phyloP scores from a whole-genome alignment of 768 basidiomycete genomes.

The Tylopilus rubrobrunneus region DNA sequence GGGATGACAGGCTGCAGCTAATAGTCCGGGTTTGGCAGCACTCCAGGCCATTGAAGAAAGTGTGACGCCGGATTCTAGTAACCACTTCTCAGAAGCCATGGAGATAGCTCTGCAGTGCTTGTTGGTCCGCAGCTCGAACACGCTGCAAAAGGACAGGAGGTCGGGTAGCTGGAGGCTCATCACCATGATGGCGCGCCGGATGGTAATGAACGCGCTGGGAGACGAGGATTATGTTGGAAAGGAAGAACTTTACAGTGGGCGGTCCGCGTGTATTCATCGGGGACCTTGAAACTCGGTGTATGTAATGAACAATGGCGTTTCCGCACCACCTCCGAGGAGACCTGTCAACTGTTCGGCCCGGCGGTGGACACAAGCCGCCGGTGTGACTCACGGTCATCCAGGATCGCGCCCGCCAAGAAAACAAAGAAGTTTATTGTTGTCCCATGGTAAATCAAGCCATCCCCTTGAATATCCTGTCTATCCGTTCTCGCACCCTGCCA shows the following conservation, averaged over 20 bases:
- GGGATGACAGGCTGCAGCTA: constrained; percentile 59
- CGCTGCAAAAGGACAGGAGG: constrained; percentile 21
- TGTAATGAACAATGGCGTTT: constrained; percentile 14
- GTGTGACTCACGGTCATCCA: too few relatives aligned
- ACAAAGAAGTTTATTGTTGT: too few relatives aligned
- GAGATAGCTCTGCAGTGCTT: constrained; percentile 28
- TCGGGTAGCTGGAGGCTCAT: constrained; percentile 31
- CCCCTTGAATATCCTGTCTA: constrained; percentile 20
- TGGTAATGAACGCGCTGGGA: background rate
- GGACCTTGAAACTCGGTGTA: constrained; percentile 5
- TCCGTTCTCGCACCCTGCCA: constrained; percentile 16
- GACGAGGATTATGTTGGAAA: constrained; percentile 3
- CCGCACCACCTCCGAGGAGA: constrained; percentile 21
- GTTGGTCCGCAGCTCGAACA: constrained; percentile 27
- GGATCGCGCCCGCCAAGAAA: too few relatives aligned
- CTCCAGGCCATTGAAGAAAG: constrained; percentile 23
- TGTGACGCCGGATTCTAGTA: constrained; percentile 18
- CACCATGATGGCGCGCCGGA: constrained; percentile 8
- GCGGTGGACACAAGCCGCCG: background rate
- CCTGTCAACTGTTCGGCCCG: background rate
- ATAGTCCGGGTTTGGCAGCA: constrained; percentile 42
- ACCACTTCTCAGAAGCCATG: constrained; percentile 28
- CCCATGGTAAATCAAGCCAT: constrained; percentile 2
- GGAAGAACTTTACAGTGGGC: constrained; percentile 1
- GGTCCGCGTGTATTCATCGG: background rate